Evolutionary conservation across 176 grass and related monocot species (phyloP).

Genomic region (Themeda triandra): DNA sequence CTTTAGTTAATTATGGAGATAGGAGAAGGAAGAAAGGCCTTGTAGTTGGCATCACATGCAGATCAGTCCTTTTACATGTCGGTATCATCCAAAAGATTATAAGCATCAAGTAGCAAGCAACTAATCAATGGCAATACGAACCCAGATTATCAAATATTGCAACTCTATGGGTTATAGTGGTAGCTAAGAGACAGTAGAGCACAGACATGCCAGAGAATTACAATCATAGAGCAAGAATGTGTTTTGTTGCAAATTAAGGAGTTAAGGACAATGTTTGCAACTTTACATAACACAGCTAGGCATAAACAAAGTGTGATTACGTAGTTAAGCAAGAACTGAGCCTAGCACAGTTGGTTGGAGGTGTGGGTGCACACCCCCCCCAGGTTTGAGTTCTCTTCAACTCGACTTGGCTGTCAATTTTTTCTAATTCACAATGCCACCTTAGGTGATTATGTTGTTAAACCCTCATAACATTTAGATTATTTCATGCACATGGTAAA

Average conservation of each 20-base stretch:
- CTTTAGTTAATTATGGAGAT: background rate
- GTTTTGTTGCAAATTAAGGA: background rate
- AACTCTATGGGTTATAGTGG: background rate
- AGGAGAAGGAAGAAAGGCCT: background rate
- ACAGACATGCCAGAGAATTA: background rate
- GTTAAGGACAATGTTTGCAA: background rate
- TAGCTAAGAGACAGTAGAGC: slow-evolving; percentile 15
- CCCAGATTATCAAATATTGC: background rate
- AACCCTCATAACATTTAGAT: background rate
- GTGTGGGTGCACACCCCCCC: no score
- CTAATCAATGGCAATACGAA: slow-evolving; percentile 12
- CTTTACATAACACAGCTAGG: background rate
- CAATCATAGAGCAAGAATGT: slow-evolving; percentile 12
- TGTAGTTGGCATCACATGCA: background rate
- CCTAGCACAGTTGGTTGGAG: background rate
- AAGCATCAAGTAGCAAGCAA: background rate
- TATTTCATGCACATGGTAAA: background rate
- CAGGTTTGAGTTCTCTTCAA: background rate
- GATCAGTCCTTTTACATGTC: background rate
- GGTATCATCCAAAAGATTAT: slow-evolving; percentile 4
- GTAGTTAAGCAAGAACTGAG: background rate
- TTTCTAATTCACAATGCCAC: background rate
- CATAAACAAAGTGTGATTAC: background rate
- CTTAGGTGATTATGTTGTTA: background rate
- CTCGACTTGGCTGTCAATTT: background rate